Percentiles rank a stretch among this genome's conserved stretches.
These are phyloP conservation scores for Dacryopinax spathularia DNA, from an alignment of 768 basidiomycete species.

Conservation along the genomic window DNA sequence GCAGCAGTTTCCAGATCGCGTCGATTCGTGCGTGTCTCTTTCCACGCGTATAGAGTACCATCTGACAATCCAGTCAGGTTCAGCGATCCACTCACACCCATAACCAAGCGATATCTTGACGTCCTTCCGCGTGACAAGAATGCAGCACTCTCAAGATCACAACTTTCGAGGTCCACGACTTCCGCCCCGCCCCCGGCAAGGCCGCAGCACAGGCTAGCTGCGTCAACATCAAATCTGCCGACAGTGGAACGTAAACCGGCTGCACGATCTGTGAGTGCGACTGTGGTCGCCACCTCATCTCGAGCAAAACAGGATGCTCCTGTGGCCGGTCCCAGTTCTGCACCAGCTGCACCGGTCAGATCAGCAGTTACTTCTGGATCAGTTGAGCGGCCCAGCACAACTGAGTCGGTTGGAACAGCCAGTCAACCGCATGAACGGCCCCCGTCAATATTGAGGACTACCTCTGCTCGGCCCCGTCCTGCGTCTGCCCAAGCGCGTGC, in stretches of 20 bases:
- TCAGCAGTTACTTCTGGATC: too few relatives aligned
- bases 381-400: too few relatives aligned
- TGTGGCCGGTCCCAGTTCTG: too few relatives aligned
- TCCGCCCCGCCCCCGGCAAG: background rate
- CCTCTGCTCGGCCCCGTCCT: too few relatives aligned
- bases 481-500: background rate
- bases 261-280: too few relatives aligned
- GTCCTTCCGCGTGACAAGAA: slow-evolving; percentile 20
- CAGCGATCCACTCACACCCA: slow-evolving; percentile 55
- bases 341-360: too few relatives aligned
- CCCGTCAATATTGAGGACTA: too few relatives aligned
- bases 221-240: background rate
- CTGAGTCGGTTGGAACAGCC: too few relatives aligned
- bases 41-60: background rate
- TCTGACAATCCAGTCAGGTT: slow-evolving; percentile 37
- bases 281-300: too few relatives aligned
- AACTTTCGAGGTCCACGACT: background rate
- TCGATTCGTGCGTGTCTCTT: slow-evolving; percentile 41
- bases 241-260: too few relatives aligned
- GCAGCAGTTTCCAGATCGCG: slow-evolving; percentile 48
- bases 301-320: too few relatives aligned
- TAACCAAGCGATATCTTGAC: slow-evolving; percentile 60
- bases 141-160: background rate
- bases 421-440: too few relatives aligned
- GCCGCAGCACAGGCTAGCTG: background rate